Evolutionary conservation across 352 stramenopile genomes (phyloP).

Genomic region (Phytopythium ostracodes): DNA sequence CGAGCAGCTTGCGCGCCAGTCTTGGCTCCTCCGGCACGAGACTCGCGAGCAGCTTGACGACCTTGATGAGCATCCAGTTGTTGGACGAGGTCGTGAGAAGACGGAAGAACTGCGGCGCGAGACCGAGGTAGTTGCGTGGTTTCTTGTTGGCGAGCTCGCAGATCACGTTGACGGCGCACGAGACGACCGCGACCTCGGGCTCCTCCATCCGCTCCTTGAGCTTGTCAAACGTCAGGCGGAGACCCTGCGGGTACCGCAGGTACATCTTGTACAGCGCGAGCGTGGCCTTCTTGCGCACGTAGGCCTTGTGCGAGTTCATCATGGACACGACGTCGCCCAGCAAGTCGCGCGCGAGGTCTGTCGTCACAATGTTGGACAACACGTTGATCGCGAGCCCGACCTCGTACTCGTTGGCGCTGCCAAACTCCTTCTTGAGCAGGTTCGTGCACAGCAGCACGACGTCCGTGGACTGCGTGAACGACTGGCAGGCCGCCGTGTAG

Average conservation of each 20-base stretch:
- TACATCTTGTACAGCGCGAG: slow-evolving; percentile 99
- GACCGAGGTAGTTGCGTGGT: slow-evolving; percentile 97
- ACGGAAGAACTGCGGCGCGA: slow-evolving; percentile 98
- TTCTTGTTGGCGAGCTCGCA: slow-evolving; percentile 99
- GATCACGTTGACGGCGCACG: slow-evolving; percentile 98
- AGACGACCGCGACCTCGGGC: slow-evolving; percentile 94
- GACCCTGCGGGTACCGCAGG: slow-evolving; percentile 96
- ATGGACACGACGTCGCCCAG: slow-evolving; percentile 90
- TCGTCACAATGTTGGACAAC: slow-evolving; percentile 98
- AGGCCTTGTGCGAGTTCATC: slow-evolving; percentile 92
- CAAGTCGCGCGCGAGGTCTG: slow-evolving; percentile 94
- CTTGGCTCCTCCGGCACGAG: slow-evolving; percentile 97
- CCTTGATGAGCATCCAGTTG: slow-evolving; percentile 99
- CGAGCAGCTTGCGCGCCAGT: slow-evolving; percentile 96
- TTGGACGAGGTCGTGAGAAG: slow-evolving; percentile 97
- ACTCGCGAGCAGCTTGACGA: slow-evolving; percentile 98
- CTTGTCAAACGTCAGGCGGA: slow-evolving; percentile 97
- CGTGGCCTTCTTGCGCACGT: slow-evolving; percentile 98
- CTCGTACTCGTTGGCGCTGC: slow-evolving; percentile 92
- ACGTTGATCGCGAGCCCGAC: slow-evolving; percentile 98
- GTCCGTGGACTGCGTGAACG: slow-evolving; percentile 96
- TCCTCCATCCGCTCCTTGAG: slow-evolving; percentile 97
- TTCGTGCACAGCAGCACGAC: slow-evolving; percentile 99
- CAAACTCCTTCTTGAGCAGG: slow-evolving; percentile 97
- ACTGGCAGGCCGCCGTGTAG: slow-evolving; percentile 94